Evolutionary conservation across 768 basidiomycete genomes (phyloP).

Genomic region (Daedaleopsis sinensis): DNA sequence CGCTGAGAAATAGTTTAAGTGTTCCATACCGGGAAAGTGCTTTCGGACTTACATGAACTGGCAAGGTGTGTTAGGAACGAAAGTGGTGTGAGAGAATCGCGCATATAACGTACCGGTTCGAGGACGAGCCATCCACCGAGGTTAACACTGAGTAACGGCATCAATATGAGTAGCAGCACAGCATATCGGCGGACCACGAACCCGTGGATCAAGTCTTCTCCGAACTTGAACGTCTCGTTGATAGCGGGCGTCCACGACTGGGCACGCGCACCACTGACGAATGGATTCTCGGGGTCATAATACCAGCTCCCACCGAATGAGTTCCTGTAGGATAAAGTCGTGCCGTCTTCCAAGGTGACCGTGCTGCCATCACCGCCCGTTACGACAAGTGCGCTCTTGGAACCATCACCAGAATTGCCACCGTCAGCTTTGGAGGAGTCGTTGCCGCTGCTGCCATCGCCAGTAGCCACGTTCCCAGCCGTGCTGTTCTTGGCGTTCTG

Average conservation of each 20-base stretch:
- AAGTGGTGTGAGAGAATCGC: no score
- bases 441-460: slow-evolving; percentile 15
- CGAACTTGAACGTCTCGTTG: slow-evolving; percentile 83
- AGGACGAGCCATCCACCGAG: slow-evolving; percentile 91
- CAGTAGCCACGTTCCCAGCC: slow-evolving; percentile 27
- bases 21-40: slow-evolving; percentile 1
- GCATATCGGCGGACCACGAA: slow-evolving; percentile 25
- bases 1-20: slow-evolving; percentile 42
- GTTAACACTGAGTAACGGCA: slow-evolving; percentile 72
- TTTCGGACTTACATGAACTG: slow-evolving; percentile 65
- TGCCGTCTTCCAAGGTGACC: slow-evolving; percentile 80
- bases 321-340: slow-evolving; percentile 82
- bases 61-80: background rate
- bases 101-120: slow-evolving; percentile 73
- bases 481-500: slow-evolving; percentile 15
- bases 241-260: slow-evolving; percentile 86
- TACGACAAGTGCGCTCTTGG: slow-evolving; percentile 34
- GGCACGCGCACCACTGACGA: slow-evolving; percentile 77
- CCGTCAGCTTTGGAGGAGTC: background rate
- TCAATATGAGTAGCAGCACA: background rate
- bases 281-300: slow-evolving; percentile 80
- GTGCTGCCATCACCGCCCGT: slow-evolving; percentile 82
- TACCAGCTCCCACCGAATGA: slow-evolving; percentile 89
- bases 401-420: slow-evolving; percentile 1
- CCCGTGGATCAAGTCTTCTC: slow-evolving; percentile 75